phyloP scores from a whole-genome alignment of 2,329 filamentous ascomycete species.

The Pochonia chlamydosporia region DNA sequence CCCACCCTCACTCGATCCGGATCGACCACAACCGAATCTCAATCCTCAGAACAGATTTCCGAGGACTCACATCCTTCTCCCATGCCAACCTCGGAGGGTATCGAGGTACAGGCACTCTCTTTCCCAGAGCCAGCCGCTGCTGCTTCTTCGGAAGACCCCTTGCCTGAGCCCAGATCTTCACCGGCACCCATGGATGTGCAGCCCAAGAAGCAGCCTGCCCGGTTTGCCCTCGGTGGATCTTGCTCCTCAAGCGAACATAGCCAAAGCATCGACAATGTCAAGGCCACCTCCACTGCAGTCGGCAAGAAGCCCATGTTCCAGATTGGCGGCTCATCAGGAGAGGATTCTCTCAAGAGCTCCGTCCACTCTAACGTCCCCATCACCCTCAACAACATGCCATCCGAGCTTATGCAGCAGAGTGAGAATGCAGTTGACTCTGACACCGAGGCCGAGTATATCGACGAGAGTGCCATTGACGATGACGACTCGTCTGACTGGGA shows the following conservation, averaged over 20 bases:
- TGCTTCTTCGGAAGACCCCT: slow-evolving; percentile 44
- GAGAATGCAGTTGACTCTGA: slow-evolving; percentile 29
- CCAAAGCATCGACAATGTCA: slow-evolving; percentile 41
- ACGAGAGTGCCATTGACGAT: slow-evolving; percentile 77
- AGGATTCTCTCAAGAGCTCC: slow-evolving; percentile 61
- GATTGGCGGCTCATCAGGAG: slow-evolving; percentile 60
- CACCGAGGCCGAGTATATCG: slow-evolving; percentile 58
- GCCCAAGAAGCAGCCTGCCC: slow-evolving; percentile 54
- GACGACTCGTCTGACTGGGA: slow-evolving; percentile 59
- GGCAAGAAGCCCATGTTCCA: slow-evolving; percentile 41
- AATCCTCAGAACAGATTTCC: slow-evolving; percentile 41
- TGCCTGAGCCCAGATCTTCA: slow-evolving; percentile 55
- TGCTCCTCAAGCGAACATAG: slow-evolving; percentile 63
- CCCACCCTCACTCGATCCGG: slow-evolving; percentile 34
- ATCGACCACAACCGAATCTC: slow-evolving; percentile 39
- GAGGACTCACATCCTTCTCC: slow-evolving; percentile 23
- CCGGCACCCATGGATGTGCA: slow-evolving; percentile 61
- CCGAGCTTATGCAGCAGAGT: slow-evolving; percentile 54
- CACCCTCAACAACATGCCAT: slow-evolving; percentile 70
- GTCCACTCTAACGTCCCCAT: slow-evolving; percentile 40
- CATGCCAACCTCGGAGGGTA: slow-evolving; percentile 23
- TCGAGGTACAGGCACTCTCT: slow-evolving; percentile 64
- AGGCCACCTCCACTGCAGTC: slow-evolving; percentile 22
- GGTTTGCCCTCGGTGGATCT: slow-evolving; percentile 70
- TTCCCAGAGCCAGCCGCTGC: slow-evolving; percentile 43